phyloP scores from a whole-genome alignment of 1,284 basidiomycete species.

The Trametes pubescens region DNA sequence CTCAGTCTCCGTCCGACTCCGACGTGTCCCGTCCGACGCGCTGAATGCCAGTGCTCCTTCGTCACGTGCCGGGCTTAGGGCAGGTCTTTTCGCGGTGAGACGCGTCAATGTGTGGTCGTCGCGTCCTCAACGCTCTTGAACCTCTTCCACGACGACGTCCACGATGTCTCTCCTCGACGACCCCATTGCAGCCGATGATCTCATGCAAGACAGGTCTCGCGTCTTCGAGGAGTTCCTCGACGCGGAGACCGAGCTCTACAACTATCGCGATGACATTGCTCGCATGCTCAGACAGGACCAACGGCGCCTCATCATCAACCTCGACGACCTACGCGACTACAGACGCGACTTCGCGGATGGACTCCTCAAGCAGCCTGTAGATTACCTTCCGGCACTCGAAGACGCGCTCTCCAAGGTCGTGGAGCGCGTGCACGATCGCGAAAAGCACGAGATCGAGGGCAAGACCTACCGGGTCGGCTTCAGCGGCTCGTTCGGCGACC shows the following conservation, averaged over 20 bases:
- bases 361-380: conserved; percentile 88
- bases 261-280: conserved; percentile 89
- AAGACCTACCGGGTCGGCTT: conserved; percentile 92
- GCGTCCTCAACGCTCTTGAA: conserved; percentile 18
- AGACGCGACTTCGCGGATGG: conserved; percentile 85
- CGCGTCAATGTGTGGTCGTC: conserved; percentile 32
- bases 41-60: no score
- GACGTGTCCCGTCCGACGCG: no score
- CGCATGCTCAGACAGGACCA: conserved; percentile 87
- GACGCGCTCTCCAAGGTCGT: conserved; percentile 83
- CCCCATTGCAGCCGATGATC: conserved; percentile 70
- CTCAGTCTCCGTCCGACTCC: no score
- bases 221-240: conserved; percentile 91
- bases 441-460: conserved; percentile 85
- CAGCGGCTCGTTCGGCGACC: conserved; percentile 98
- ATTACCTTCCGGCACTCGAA: conserved; percentile 94
- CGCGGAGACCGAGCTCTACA: conserved; percentile 77
- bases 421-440: conserved; percentile 76
- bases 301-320: conserved; percentile 93
- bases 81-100: conserved; percentile 39
- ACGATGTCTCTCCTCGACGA: conserved; percentile 71
- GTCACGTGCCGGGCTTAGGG: conserved; percentile 39
- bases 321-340: conserved; percentile 97
- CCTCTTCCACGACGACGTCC: conserved; percentile 32
- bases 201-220: conserved; percentile 77